A percentile compares a stretch with the other conserved stretches of the same genome.
These are phyloP conservation scores for Boletus eberwhitei DNA, from an alignment of 768 basidiomycete genomes.

Conservation along the genomic window DNA sequence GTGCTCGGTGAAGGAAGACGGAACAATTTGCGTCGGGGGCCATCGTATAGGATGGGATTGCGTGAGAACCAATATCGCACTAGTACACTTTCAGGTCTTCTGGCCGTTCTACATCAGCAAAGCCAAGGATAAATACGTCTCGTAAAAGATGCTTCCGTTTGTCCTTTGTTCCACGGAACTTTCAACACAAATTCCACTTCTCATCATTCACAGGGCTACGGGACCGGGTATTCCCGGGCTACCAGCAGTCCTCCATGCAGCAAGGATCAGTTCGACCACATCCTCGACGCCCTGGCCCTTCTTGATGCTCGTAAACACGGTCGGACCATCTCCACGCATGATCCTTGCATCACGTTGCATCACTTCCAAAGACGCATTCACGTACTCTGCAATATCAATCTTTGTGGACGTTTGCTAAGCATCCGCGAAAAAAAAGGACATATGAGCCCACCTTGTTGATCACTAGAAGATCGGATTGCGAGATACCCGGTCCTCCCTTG, in stretches of 20 bases:
- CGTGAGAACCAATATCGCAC: conserved; percentile 8
- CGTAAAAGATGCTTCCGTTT: background rate
- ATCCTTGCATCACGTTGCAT: conserved; percentile 91
- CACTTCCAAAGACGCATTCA: conserved; percentile 88
- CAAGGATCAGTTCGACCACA: conserved; percentile 74
- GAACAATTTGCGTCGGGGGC: background rate
- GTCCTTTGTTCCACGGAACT: background rate
- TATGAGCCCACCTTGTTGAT: conserved; percentile 76
- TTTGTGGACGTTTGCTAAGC: conserved; percentile 34
- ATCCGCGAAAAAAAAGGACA: background rate
- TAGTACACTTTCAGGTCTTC: conserved; percentile 4
- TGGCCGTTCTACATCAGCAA: conserved; percentile 2
- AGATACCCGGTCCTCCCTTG: conserved; percentile 97
- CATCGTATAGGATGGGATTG: background rate
- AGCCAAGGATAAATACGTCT: conserved; percentile 1
- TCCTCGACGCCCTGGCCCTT: conserved; percentile 77
- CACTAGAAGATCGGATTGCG: conserved; percentile 89
- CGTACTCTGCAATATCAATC: conserved; percentile 92
- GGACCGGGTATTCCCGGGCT: conserved; percentile 59
- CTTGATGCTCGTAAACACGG: conserved; percentile 84
- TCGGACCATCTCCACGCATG: conserved; percentile 95
- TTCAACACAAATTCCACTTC: background rate
- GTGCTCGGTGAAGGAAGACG: background rate
- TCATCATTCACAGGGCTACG: conserved; percentile 23
- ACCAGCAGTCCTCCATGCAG: conserved; percentile 85